Evolutionary conservation across 768 basidiomycete species (phyloP), one percentile per base, ranked within the genome.

Genomic region (Porphyrellus cyaneotinctus): DNA sequence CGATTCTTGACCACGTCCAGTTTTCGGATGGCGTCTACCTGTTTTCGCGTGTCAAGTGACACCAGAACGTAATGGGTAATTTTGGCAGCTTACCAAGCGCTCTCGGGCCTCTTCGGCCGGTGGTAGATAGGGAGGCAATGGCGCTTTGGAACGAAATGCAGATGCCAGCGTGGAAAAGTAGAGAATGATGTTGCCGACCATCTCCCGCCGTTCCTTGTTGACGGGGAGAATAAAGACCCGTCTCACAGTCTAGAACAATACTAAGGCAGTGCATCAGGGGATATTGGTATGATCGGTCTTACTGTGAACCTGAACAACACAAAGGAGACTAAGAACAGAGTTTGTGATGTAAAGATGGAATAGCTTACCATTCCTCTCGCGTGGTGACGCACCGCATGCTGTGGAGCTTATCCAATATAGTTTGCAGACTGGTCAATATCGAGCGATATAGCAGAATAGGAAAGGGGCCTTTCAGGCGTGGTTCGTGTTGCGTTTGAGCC

Each of bases 371-470:
- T 74, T 95, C 93, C 68, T 95, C 91, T 36, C 91, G 79, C 0
- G 92, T 93, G 6, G 91, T 97, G n/a, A 97, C 95, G 66, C 92
- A 95, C 26, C 95, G 82, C 88, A 98, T 97, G 58, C 91, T 90
- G 67, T 98, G 97, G 51, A 99, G 71, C 64, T 81, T 85, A 63
- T 95, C 93, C 56, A 95, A 71, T 30, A 95, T 92, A 1, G 83
- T 84, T 67, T 95, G 91, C 56, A 93, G 63, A 60, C 88, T 88
- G 2, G 83, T 86, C 70, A 93, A 73, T 56, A 93, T 83, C 8
- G 85, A 83, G 13, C 91, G 85, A 62, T 98, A 99, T 10, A 94
- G 73, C 43, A 80, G 70, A 15, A 90, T 81, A 2, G 95, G 95
- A 72, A 97, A 98, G 0, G 95, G 93, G 0, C 97, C 97, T 66